These are phyloP conservation scores for Barnettozyma botsteinii DNA, from an alignment of 805 yeast genomes.

Conservation along the genomic window DNA sequence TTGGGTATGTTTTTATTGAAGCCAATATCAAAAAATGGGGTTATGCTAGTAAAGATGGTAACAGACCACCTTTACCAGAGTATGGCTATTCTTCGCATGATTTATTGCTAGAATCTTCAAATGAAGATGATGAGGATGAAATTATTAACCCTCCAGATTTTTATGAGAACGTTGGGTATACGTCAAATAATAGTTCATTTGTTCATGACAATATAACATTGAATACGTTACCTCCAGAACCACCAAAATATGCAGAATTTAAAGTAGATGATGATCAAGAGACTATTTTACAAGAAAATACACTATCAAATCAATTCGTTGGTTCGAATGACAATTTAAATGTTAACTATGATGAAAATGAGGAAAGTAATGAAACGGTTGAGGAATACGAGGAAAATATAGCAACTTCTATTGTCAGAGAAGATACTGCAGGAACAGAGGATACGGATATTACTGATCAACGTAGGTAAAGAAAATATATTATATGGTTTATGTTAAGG, in stretches of 20 bases:
- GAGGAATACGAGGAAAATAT: conserved; percentile 5
- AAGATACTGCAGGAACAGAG: background rate
- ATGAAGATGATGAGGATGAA: conserved; percentile 25
- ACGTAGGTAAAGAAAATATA: background rate
- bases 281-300: conserved; percentile 3
- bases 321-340: too few relatives aligned
- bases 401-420: background rate
- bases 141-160: conserved; percentile 21
- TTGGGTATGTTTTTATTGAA: conserved; percentile 75
- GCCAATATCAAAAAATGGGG: conserved; percentile 86
- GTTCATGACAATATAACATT: conserved; percentile 28
- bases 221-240: conserved; percentile 31
- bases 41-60: conserved; percentile 77
- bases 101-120: conserved; percentile 59
- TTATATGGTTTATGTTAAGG: too few relatives aligned
- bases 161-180: conserved; percentile 21
- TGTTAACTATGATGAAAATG: background rate
- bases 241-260: conserved; percentile 29
- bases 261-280: conserved; percentile 9
- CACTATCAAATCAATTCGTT: conserved; percentile 7
- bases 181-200: conserved; percentile 22
- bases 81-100: conserved; percentile 78
- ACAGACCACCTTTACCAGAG: conserved; percentile 88
- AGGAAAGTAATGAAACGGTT: background rate
- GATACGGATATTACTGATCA: background rate